A percentile compares a stretch with the other conserved stretches of the same genome.
Evolutionary conservation across 352 stramenopile species (phyloP).

Genomic region (Phytophthora brassicae): DNA sequence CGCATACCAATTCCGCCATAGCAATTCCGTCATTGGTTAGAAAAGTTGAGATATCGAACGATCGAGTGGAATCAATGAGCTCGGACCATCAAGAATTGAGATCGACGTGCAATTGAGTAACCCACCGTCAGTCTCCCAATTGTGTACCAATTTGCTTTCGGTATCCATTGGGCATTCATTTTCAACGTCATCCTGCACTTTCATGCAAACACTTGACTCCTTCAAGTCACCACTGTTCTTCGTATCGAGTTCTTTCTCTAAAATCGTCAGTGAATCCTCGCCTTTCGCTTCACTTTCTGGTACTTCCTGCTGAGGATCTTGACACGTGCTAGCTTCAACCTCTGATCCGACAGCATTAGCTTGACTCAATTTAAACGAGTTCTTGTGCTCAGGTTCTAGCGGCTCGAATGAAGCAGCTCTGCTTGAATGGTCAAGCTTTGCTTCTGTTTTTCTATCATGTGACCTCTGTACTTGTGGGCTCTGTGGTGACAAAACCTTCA

Average conservation of each 20-base stretch:
- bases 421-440: not conserved
- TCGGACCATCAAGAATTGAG: constrained; percentile 31
- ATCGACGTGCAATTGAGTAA: constrained; percentile 36
- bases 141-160: constrained; percentile 31
- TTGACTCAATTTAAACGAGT: not conserved
- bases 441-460: not conserved
- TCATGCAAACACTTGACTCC: not conserved
- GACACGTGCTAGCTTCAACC: not conserved
- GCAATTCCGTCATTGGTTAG: not conserved
- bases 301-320: not conserved
- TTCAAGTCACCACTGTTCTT: not conserved
- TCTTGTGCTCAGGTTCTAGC: not conserved
- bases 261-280: not conserved
- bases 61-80: constrained; percentile 33
- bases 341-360: not conserved
- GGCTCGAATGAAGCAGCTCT: not conserved
- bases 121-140: constrained; percentile 22
- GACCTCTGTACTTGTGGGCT: not conserved
- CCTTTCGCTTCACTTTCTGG: not conserved
- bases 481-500: constrained; percentile 1
- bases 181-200: not conserved
- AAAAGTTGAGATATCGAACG: constrained; percentile 21
- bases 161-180: constrained; percentile 28
- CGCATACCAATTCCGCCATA: too few relatives aligned
- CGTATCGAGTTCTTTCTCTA: not conserved